Conservation (phyloP, 345 rosid genomes). For the Clausena lansium region DNA sequence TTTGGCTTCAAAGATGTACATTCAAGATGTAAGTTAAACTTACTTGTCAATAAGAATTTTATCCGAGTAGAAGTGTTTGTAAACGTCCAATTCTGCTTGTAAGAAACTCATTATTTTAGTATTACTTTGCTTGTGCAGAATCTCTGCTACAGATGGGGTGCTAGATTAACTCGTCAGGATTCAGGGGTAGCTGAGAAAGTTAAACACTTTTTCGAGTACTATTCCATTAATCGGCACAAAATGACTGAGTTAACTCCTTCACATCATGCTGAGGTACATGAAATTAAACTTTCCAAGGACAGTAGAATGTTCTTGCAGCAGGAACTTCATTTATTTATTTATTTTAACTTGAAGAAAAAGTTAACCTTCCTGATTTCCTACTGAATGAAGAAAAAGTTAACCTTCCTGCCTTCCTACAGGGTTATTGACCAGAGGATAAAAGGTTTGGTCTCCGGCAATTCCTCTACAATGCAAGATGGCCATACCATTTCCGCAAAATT, state of each 20-base stretch:
- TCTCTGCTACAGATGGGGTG: conserved; percentile 91
- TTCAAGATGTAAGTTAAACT: no score
- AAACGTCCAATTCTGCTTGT: no score
- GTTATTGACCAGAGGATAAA: conserved; percentile 91
- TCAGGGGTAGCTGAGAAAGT: conserved; percentile 87
- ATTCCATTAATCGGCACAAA: conserved; percentile 93
- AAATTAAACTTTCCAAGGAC: no score
- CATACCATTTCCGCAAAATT: conserved; percentile 79
- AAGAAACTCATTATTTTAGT: background rate
- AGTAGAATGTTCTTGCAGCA: background rate
- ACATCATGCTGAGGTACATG: conserved; percentile 97
- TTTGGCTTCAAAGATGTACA: no score
- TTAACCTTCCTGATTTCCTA: no score
- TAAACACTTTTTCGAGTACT: conserved; percentile 86
- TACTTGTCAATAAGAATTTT: background rate
- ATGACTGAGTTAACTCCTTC: conserved; percentile 93
- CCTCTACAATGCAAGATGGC: conserved; percentile 82
- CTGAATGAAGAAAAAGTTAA: background rate
- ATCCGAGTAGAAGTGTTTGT: background rate
- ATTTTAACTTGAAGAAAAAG: no score
- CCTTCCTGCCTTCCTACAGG: conserved; percentile 37
- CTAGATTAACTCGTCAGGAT: conserved; percentile 68
- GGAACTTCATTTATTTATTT: background rate
- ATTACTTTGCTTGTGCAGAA: conserved; percentile 45
- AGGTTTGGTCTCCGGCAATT: conserved; percentile 89